Percentiles rank a stretch among this genome's conserved stretches.
Evolutionary conservation across 306 rosid genomes (phyloP).

Genomic region (Prunus fruticosa): DNA sequence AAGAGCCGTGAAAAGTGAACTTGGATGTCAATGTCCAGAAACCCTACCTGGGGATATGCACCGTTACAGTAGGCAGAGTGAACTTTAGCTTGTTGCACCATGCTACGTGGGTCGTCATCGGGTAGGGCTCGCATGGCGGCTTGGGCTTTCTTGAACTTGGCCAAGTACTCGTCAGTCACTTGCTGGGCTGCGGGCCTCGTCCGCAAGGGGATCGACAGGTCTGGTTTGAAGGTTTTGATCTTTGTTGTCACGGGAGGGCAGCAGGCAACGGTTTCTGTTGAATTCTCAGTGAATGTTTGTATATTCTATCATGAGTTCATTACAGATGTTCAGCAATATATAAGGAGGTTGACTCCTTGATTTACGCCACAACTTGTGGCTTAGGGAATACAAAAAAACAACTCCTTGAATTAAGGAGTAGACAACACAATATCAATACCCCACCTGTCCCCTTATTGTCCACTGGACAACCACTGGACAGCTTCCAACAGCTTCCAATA

Average conservation of each 20-base stretch:
- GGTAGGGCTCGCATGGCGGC: constrained; percentile 67
- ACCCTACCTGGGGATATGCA: constrained; percentile 54
- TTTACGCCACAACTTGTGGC: no score
- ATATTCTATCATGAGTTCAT: no score
- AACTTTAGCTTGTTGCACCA: constrained; percentile 58
- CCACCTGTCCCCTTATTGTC: no score
- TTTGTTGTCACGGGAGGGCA: constrained; percentile 52
- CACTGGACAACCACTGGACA: no score
- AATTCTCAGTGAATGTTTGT: no score
- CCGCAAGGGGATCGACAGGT: constrained; percentile 17
- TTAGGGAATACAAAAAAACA: no score
- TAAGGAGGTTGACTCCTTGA: no score
- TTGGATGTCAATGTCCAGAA: constrained; percentile 58
- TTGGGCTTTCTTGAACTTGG: constrained; percentile 48
- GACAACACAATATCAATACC: no score
- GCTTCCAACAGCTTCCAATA: no score
- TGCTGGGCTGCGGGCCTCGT: constrained; percentile 60
- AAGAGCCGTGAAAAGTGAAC: constrained; percentile 74
- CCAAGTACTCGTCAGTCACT: constrained; percentile 35
- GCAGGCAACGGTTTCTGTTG: constrained; percentile 52
- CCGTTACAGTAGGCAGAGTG: constrained; percentile 86
- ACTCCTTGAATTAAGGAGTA: no score
- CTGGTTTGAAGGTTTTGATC: neutral
- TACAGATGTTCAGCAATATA: no score
- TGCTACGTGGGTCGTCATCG: constrained; percentile 53